Evolutionary conservation across 176 grass and related monocot species (phyloP), one percentile per base, ranked within the genome.

Genomic region (Rhipidocladum racemiflorum): DNA sequence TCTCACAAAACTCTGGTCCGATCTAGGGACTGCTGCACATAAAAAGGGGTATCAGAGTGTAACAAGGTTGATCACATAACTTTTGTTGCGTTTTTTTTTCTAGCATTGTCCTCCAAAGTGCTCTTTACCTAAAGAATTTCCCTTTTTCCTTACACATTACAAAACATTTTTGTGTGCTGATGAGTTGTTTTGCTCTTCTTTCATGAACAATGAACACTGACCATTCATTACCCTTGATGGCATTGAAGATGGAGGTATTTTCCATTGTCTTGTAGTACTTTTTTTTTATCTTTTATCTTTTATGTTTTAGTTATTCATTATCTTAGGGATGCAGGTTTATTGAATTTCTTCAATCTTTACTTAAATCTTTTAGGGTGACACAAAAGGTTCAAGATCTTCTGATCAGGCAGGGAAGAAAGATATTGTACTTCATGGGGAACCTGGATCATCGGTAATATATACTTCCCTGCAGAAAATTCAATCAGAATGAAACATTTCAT

Each of bases 361-460:
- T n/a, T 30, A 61, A 66, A 68, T 68, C 40, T 64, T 81, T 17
- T 46, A 95, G 93, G 90, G 81, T 76, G 93, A 95, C 43, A 81
- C 81, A 77, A 95, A 90, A 65, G 85, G 85, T 70, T 86, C 90
- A 0, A 87, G 66, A 79, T 83, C 84, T 55, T 83, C 84, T 55
- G 89, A 92, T 27, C 87, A 88, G 46, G 32, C 83, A 44, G 90
- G 83, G 82, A 95, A 88, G 85, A 90, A 76, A 90, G 82, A 88
- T 42, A 61, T 38, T 77, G 62, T 86, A 84, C 74, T 68, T 70
- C 82, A 81, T 18, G 65, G 80, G 30, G 79, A 95, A 38, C 85
- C 85, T 57, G 86, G 65, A 70, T 74, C 82, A 57, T 83, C 62
- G 81, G 93, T 95, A 92, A 80, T 81, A 65, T 84, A 43, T 36